Base-by-base conservation (phyloP, 2,329 filamentous ascomycete species). In the Sclerotinia sclerotiorum region DNA sequence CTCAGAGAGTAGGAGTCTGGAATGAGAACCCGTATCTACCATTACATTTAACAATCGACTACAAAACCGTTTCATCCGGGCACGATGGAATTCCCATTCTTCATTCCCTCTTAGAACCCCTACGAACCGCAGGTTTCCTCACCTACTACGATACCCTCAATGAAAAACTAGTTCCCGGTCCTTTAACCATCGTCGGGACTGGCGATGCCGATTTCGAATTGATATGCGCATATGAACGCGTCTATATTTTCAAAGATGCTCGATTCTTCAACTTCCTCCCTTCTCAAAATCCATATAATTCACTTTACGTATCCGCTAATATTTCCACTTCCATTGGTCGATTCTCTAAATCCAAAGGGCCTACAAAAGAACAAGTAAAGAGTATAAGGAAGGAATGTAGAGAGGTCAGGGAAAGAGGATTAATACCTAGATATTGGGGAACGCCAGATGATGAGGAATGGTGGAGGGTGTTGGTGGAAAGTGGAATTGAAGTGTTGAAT, bases 171-270 rank as follows among this genome's bases (percentile, higher is more conserved):
- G 39, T 74, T 10, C 68, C 66, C 0, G 72, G 83, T 2, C 80
- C 83, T 0, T 75, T 86, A 13, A 85, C 82, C 2, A 78, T 85
- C 11, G 81, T 85, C 19, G 82, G 79, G 11, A 84, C 82, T 1
- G 84, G 84, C 24, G 80, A 81, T 68, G 78, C 81, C 0, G 83
- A 81, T 4, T 82, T 83, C 70, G 69, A 72, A 39, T 68, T 70
- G 2, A 69, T 55, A 1, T 71, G 65, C 52, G 74, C 75, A 24
- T 80, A 80, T 66, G 71, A 74, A 7, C 79, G 77, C 1, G 77
- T 81, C 67, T 81, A 82, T 72, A 79, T 84, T 67, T 83, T 82
- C 74, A 82, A 81, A 74, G 83, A 84, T 65, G 82, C 82, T 0
- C 81, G 81, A 0, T 76, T 85, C 5, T 67, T 70, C 24, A 32